phyloP scores from a whole-genome alignment of 176 grass and related monocot genomes.

The Miscanthus lutarioriparius region DNA sequence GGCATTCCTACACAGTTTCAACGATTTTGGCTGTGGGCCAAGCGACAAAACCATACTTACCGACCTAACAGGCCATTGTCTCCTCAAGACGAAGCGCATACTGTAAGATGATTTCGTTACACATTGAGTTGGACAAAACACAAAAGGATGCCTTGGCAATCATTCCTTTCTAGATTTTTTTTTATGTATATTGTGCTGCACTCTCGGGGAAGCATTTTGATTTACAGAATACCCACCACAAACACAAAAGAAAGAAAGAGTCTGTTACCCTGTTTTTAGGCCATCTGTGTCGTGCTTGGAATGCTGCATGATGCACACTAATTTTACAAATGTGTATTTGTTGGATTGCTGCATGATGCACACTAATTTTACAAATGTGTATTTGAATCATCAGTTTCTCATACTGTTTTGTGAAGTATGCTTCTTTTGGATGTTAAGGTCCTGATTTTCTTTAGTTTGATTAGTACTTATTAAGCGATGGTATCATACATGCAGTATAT shows the following conservation, averaged over 20 bases:
- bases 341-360: neutral
- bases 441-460: neutral
- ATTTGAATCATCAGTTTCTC: neutral
- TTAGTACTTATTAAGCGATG: neutral
- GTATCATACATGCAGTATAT: too few relatives aligned
- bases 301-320: neutral
- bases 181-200: neutral
- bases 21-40: conserved; percentile 98
- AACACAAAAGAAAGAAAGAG: neutral
- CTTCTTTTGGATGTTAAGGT: conserved; percentile 21
- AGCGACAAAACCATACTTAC: conserved; percentile 97
- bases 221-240: neutral
- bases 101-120: conserved; percentile 67
- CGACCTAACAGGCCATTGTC: conserved; percentile 89
- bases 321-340: conserved; percentile 1
- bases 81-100: conserved; percentile 73
- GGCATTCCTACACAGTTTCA: conserved; percentile 84
- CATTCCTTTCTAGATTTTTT: neutral
- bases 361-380: neutral
- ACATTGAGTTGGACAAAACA: neutral
- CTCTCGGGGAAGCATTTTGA: neutral
- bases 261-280: conserved; percentile 8
- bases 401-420: neutral
- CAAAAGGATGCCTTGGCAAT: neutral
- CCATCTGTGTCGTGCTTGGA: conserved; percentile 11